Percentiles rank a stretch among this genome's conserved stretches.
Evolutionary conservation across 768 basidiomycete species (phyloP).

Genomic region (Xerocomellus chrysenteron): DNA sequence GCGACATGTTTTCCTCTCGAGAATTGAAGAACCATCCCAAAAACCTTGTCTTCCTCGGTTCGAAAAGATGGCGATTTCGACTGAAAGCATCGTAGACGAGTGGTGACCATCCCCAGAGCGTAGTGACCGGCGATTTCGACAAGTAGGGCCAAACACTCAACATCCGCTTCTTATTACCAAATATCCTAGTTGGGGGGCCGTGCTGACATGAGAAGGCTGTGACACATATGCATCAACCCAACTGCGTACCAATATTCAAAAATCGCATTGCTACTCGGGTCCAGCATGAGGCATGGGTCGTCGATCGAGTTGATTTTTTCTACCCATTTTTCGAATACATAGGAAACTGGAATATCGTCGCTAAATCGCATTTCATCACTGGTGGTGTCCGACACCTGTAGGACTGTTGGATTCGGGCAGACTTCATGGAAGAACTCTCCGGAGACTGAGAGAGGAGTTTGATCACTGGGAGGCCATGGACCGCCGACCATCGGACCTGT

Average conservation of each 20-base stretch:
- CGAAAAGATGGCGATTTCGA: constrained; percentile 31
- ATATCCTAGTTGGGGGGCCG: constrained; percentile 26
- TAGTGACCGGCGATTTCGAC: constrained; percentile 33
- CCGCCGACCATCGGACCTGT: constrained; percentile 44
- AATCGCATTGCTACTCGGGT: constrained; percentile 22
- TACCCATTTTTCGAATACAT: constrained; percentile 41
- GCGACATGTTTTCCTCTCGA: constrained; percentile 1
- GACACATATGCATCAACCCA: background rate
- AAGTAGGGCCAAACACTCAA: constrained; percentile 37
- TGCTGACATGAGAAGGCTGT: background rate
- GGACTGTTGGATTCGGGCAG: constrained; percentile 37
- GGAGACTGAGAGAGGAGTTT: constrained; percentile 36
- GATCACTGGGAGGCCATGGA: constrained; percentile 32
- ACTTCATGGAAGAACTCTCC: constrained; percentile 38
- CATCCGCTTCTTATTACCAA: constrained; percentile 32
- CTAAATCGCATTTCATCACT: constrained; percentile 30
- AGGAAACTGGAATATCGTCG: constrained; percentile 22
- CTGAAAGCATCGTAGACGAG: constrained; percentile 33
- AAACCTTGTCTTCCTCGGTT: background rate
- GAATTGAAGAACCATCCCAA: background rate
- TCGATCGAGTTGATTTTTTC: constrained; percentile 33
- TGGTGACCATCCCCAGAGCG: constrained; percentile 39
- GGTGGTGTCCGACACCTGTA: constrained; percentile 32
- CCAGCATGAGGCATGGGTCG: constrained; percentile 42
- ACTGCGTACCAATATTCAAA: constrained; percentile 38